Base-by-base conservation (phyloP, 805 yeast species). In the Sugiyamaella americana region DNA sequence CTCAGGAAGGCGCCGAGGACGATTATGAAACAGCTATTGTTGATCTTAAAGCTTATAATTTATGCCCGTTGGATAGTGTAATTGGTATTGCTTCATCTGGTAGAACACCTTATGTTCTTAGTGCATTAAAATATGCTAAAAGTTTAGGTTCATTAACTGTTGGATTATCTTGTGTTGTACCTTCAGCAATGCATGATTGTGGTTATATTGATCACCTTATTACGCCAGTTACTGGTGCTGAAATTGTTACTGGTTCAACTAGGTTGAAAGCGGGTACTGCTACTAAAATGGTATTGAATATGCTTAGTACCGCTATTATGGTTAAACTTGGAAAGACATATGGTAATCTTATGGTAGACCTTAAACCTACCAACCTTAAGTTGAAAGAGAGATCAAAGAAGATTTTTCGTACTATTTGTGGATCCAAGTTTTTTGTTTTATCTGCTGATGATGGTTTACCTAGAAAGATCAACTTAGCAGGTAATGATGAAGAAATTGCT, bases 71-170 rank as follows among this genome's bases (percentile, higher is more conserved):
- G 13, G 63, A 59, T 41, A 50, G 54, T 11, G 52, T 59, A 4
- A 34, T 59, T 21, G 63, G 62, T 2, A 58, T 59, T 38, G 62
- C 63, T 2, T 50, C 62, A 10, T 59, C 63, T 4, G 63, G 63
- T 5, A 44, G 63, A 46, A 59, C 63, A 8, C 63, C 63, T 6
- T 59, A 57, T 49, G 62, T 58, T 16, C 35, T 57, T 11, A 55
- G 58, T 4, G 61, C 54, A 8, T 21, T 59, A 36, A 40, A 43
- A 10, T 58, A 54, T 42, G 60, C 57, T 11, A 51, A 51, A 40
- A 36, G 35, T 13, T 16, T 50, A 3, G 63, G 63, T 3, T 56
- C 57, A 38, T 35, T 45, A 17, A 58, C 62, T n/a, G 43, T 53
- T 1, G 61, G 58, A 13, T 37, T 57, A 5, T 48, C 51, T 10